phyloP scores from a whole-genome alignment of 2,329 filamentous ascomycete species.

The Fusarium proliferatum region DNA sequence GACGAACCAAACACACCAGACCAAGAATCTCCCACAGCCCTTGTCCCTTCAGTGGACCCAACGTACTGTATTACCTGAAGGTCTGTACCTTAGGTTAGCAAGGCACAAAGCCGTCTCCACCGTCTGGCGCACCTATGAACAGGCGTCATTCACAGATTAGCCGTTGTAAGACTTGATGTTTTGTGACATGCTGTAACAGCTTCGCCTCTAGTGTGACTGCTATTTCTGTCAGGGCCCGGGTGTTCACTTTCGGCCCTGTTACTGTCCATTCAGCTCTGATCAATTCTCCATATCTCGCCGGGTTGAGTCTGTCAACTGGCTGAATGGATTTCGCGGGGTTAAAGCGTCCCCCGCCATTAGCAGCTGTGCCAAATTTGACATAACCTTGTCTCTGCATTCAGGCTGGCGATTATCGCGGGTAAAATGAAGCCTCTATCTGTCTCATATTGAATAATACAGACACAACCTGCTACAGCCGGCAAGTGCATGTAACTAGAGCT shows the following conservation, averaged over 20 bases:
- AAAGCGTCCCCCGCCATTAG: slow-evolving; percentile 8
- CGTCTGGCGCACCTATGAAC: slow-evolving; percentile 34
- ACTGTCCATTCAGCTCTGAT: slow-evolving; percentile 20
- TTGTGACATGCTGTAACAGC: slow-evolving; percentile 1
- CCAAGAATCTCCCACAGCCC: slow-evolving; percentile 20
- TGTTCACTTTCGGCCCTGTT: slow-evolving; percentile 8
- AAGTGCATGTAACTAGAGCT: background rate
- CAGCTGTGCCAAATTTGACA: slow-evolving; percentile 5
- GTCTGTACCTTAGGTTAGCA: slow-evolving; percentile 10
- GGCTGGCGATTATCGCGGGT: slow-evolving; percentile 17
- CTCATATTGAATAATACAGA: background rate
- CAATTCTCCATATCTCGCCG: background rate
- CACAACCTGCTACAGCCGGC: background rate
- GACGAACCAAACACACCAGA: slow-evolving; percentile 21
- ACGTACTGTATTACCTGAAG: slow-evolving; percentile 1
- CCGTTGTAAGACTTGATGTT: slow-evolving; percentile 16
- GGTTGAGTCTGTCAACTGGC: slow-evolving; percentile 8
- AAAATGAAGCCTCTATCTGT: background rate
- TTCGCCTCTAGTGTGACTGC: slow-evolving; percentile 4
- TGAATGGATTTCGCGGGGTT: slow-evolving; percentile 18
- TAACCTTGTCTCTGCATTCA: slow-evolving; percentile 4
- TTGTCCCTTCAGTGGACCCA: slow-evolving; percentile 25
- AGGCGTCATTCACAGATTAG: slow-evolving; percentile 16
- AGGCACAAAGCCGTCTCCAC: slow-evolving; percentile 29
- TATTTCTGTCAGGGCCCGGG: slow-evolving; percentile 4